phyloP scores from a whole-genome alignment of 2,329 filamentous ascomycete species.

The Penicillium griseofulvum region DNA sequence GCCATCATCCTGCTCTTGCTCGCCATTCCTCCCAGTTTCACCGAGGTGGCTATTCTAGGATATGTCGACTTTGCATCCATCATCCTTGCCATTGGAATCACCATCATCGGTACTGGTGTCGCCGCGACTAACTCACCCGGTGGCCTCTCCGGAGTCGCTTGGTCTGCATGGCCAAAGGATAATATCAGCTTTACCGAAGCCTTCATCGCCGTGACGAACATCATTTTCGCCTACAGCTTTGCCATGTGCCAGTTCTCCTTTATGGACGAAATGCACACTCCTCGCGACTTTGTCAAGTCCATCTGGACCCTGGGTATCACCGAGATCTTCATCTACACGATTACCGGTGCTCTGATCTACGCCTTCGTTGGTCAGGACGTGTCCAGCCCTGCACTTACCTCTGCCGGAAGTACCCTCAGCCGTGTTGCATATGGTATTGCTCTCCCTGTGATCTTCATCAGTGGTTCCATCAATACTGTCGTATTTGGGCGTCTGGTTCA shows the following conservation, averaged over 20 bases:
- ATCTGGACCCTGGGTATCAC: conserved; percentile 40
- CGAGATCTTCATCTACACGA: conserved; percentile 34
- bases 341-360: conserved; percentile 32
- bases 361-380: conserved; percentile 33
- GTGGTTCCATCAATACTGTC: conserved; percentile 35
- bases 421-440: conserved; percentile 33
- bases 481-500: conserved; percentile 35
- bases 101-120: conserved; percentile 34
- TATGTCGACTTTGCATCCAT: conserved; percentile 37
- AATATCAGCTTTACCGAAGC: conserved; percentile 28
- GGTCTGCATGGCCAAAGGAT: conserved; percentile 26
- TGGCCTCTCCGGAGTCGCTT: conserved; percentile 27
- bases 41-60: conserved; percentile 36
- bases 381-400: conserved; percentile 31
- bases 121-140: conserved; percentile 19
- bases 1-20: conserved; percentile 33
- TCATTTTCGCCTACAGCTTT: conserved; percentile 44
- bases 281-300: conserved; percentile 35
- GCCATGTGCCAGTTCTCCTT: conserved; percentile 41
- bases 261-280: conserved; percentile 37
- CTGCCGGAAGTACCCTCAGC: conserved; percentile 25
- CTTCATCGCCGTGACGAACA: conserved; percentile 34
- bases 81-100: conserved; percentile 32
- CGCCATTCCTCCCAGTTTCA: conserved; percentile 33
- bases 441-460: conserved; percentile 35